phyloP scores from a whole-genome alignment of 2,329 filamentous ascomycete genomes.

The Xylaria sp. region DNA sequence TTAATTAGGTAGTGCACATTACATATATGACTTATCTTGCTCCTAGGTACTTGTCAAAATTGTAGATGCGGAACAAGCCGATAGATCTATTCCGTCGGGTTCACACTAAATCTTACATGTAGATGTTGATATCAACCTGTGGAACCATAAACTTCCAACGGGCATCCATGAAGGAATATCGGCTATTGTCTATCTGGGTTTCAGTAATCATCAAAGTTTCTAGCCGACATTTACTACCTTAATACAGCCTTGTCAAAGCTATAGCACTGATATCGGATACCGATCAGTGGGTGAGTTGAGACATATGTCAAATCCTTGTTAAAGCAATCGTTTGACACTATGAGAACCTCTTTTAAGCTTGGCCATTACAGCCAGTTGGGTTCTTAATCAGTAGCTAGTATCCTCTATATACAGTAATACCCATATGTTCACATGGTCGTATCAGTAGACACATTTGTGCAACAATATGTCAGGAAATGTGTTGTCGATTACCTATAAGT shows the following conservation, averaged over 20 bases:
- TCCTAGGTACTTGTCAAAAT: neutral
- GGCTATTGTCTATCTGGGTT: neutral
- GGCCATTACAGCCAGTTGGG: neutral
- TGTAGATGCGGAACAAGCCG: neutral
- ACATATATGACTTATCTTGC: neutral
- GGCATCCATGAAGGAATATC: neutral
- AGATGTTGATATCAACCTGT: neutral
- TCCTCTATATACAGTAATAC: neutral
- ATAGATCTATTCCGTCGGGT: too few species aligned
- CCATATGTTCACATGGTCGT: neutral
- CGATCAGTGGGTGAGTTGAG: neutral
- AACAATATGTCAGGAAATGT: neutral
- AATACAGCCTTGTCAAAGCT: neutral
- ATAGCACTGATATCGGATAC: neutral
- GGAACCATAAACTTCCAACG: neutral
- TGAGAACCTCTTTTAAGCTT: neutral
- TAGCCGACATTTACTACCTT: neutral
- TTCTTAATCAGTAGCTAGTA: neutral
- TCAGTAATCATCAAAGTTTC: neutral
- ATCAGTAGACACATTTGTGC: constrained; percentile 3
- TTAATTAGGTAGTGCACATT: neutral
- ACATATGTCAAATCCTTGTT: neutral
- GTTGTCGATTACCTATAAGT: neutral
- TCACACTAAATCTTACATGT: neutral
- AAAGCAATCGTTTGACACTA: neutral